These are phyloP conservation scores for Nemania serpens DNA, from an alignment of 2,329 filamentous ascomycete species.

Conservation along the genomic window DNA sequence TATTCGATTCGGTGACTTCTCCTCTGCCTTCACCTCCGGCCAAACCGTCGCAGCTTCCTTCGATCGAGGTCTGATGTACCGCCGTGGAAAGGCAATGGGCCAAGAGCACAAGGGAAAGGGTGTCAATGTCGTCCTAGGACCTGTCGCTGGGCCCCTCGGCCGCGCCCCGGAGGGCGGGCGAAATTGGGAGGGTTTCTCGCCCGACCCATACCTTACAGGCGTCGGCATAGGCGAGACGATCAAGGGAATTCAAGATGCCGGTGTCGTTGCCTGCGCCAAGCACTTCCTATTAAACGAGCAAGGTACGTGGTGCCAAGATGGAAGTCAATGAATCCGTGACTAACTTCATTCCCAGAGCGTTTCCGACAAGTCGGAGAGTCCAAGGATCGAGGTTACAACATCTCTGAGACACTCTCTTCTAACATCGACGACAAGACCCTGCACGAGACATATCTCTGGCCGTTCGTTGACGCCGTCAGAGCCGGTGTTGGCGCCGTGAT, in stretches of 20 bases:
- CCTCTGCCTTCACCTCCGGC: constrained; percentile 78
- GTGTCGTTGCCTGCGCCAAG: constrained; percentile 79
- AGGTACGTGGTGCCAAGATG: constrained; percentile 40
- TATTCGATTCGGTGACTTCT: constrained; percentile 76
- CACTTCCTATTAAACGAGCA: constrained; percentile 74
- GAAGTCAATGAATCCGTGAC: not conserved
- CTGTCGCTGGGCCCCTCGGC: constrained; percentile 74
- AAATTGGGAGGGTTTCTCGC: constrained; percentile 74
- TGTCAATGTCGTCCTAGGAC: constrained; percentile 74
- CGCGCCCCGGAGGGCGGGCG: constrained; percentile 69
- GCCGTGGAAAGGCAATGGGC: constrained; percentile 73
- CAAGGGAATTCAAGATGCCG: constrained; percentile 78
- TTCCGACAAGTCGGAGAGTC: constrained; percentile 68
- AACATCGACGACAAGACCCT: constrained; percentile 75
- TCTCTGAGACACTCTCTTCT: constrained; percentile 61
- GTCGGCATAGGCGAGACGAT: constrained; percentile 73
- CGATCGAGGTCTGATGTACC: constrained; percentile 73
- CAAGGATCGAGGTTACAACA: constrained; percentile 62
- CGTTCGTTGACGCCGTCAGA: constrained; percentile 73
- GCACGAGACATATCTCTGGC: constrained; percentile 79
- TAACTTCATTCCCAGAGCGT: constrained; percentile 56
- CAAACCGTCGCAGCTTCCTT: constrained; percentile 83
- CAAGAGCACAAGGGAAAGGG: constrained; percentile 73
- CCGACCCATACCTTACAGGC: constrained; percentile 77
- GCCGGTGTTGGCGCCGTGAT: constrained; percentile 68